Evolutionary conservation across 108 stramenopile species (phyloP).

Genomic region (Chaetoceros muelleri): DNA sequence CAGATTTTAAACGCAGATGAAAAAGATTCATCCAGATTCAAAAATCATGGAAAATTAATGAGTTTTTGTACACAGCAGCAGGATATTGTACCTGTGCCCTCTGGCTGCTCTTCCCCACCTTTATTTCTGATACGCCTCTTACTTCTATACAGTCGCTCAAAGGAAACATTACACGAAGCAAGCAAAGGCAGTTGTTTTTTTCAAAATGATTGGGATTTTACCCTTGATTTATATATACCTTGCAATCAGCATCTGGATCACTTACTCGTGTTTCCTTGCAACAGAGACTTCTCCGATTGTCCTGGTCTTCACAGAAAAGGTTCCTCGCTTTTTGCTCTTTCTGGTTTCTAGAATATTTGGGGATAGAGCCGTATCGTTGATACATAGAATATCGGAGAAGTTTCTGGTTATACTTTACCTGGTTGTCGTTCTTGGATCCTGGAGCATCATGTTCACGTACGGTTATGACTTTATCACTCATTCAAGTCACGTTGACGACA

Average conservation of each 20-base stretch:
- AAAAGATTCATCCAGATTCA: too few species aligned
- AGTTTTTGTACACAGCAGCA: too few species aligned
- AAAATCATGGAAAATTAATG: too few species aligned
- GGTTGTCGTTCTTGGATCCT: conserved; percentile 59
- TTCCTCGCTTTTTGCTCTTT: neutral
- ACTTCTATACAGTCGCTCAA: too few species aligned
- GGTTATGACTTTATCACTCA: conserved; percentile 55
- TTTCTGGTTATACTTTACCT: conserved; percentile 28
- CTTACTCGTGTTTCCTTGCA: neutral
- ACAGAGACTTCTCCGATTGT: neutral
- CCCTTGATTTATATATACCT: neutral
- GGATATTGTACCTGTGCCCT: too few species aligned
- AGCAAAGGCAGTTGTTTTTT: too few species aligned
- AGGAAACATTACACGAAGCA: too few species aligned
- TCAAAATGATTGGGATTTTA: neutral
- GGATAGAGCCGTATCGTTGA: conserved; percentile 2
- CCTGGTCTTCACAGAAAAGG: neutral
- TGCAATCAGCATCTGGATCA: neutral
- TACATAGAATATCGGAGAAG: conserved; percentile 9
- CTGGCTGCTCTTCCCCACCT: too few species aligned
- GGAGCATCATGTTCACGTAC: conserved; percentile 55
- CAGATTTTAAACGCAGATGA: too few species aligned
- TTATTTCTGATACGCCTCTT: too few species aligned
- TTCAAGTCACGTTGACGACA: conserved; percentile 24
- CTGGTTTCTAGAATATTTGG: neutral